Evolutionary conservation across 495 filamentous ascomycete genomes (phyloP).

Genomic region (Aspergillus funiculosus): DNA sequence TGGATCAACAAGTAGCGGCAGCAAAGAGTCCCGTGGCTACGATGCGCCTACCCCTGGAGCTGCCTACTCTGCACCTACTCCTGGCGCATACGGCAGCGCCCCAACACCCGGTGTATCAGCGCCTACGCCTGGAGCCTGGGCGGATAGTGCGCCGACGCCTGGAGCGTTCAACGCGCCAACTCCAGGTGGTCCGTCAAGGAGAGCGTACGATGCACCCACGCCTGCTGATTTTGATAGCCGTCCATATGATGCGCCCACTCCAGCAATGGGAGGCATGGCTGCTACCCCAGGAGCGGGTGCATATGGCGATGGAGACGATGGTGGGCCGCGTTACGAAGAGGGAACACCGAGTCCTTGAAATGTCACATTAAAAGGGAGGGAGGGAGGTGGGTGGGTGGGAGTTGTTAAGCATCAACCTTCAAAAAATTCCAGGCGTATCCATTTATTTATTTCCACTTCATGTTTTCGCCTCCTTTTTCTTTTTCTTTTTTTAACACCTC

Average conservation of each 20-base stretch:
- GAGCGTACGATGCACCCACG: conserved; percentile 52
- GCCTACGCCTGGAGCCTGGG: conserved; percentile 70
- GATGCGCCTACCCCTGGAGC: conserved; percentile 77
- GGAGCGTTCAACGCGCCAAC: conserved; percentile 60
- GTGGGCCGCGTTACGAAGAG: conserved; percentile 52
- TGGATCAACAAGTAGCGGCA: conserved; percentile 21
- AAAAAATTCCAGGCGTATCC: conserved; percentile 1
- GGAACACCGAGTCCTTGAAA: conserved; percentile 44
- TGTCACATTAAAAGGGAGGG: no score
- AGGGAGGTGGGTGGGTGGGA: no score
- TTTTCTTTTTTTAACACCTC: background rate
- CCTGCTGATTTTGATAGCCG: conserved; percentile 54
- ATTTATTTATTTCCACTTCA: background rate
- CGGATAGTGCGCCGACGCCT: conserved; percentile 58
- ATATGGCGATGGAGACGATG: conserved; percentile 52
- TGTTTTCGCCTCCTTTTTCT: no score
- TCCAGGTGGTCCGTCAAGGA: conserved; percentile 37
- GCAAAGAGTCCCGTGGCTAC: conserved; percentile 51
- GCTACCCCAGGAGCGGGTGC: conserved; percentile 69
- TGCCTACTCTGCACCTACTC: conserved; percentile 48
- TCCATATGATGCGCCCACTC: conserved; percentile 70
- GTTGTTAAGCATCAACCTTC: background rate
- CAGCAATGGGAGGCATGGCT: conserved; percentile 61
- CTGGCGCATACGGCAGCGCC: conserved; percentile 47
- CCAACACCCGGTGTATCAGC: conserved; percentile 71